A percentile compares a stretch with the other conserved stretches of the same genome.
phyloP scores from a whole-genome alignment of 169 alveolate genomes.

The Plasmodium cynomolgi region DNA sequence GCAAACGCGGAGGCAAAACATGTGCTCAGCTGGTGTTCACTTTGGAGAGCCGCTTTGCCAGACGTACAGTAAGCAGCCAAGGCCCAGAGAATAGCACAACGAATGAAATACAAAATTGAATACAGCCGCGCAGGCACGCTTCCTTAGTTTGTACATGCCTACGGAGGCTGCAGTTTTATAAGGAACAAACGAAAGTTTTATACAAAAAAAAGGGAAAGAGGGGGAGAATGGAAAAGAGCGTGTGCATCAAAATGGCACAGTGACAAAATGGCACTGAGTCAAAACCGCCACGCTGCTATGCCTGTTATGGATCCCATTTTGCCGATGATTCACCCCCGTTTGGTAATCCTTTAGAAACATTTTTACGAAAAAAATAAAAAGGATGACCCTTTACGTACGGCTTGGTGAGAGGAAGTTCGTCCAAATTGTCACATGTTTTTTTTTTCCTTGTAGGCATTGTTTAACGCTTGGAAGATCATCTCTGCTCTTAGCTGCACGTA shows the following conservation, averaged over 20 bases:
- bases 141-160: not conserved
- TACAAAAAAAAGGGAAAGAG: conserved; percentile 22
- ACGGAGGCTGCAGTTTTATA: not conserved
- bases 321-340: not conserved
- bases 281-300: not conserved
- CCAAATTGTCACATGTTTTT: conserved; percentile 11
- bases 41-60: not conserved
- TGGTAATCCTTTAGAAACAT: not conserved
- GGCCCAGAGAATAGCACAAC: not conserved
- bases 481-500: conserved; percentile 72
- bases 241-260: not conserved
- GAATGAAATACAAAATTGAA: conserved; percentile 23
- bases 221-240: not conserved
- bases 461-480: conserved; percentile 72
- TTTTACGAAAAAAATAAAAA: not conserved
- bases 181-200: not conserved
- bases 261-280: not conserved
- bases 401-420: not conserved
- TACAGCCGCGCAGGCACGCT: not conserved
- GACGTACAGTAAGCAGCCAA: not conserved
- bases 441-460: conserved; percentile 69
- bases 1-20: not conserved
- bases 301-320: not conserved
- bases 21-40: not conserved
- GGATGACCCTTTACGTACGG: not conserved